Evolutionary conservation across 805 yeast species (phyloP).

Genomic region (Lachancea nothofagi): DNA sequence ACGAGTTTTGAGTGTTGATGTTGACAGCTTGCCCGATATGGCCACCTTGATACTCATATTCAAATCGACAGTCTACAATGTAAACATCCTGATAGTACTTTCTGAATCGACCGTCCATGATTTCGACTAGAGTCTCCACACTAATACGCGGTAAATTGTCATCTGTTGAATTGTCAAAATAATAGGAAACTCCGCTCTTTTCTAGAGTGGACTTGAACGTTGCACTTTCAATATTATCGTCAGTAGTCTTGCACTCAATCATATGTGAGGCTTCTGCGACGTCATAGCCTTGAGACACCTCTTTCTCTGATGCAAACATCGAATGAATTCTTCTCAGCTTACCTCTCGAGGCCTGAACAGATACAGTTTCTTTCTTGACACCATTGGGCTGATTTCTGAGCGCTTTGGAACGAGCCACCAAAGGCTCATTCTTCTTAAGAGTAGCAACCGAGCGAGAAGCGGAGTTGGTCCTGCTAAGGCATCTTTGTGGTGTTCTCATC

Average conservation of each 20-base stretch:
- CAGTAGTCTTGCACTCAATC: slow-evolving; percentile 20
- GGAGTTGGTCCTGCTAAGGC: background rate
- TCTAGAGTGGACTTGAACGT: slow-evolving; percentile 55
- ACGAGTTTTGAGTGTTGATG: slow-evolving; percentile 59
- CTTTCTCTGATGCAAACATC: slow-evolving; percentile 57
- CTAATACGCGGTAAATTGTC: slow-evolving; percentile 48
- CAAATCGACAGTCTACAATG: slow-evolving; percentile 85
- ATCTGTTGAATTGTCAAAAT: slow-evolving; percentile 37
- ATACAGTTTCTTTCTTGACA: slow-evolving; percentile 32
- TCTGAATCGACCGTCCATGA: slow-evolving; percentile 35
- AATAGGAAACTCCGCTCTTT: slow-evolving; percentile 52
- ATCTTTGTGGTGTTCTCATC: background rate
- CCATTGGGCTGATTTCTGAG: slow-evolving; percentile 4
- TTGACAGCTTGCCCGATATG: slow-evolving; percentile 83
- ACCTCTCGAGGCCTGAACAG: slow-evolving; percentile 33
- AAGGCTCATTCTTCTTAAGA: background rate
- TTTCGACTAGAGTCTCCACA: slow-evolving; percentile 38
- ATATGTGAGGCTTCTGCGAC: slow-evolving; percentile 13
- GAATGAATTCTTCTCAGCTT: slow-evolving; percentile 60
- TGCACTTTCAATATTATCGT: slow-evolving; percentile 1
- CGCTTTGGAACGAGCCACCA: background rate
- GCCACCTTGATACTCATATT: slow-evolving; percentile 89
- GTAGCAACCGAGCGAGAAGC: slow-evolving; percentile 5
- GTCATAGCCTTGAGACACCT: slow-evolving; percentile 36
- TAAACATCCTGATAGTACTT: slow-evolving; percentile 49